Base-by-base conservation (phyloP, 345 rosid genomes). In the Pelargonium nanum region DNA sequence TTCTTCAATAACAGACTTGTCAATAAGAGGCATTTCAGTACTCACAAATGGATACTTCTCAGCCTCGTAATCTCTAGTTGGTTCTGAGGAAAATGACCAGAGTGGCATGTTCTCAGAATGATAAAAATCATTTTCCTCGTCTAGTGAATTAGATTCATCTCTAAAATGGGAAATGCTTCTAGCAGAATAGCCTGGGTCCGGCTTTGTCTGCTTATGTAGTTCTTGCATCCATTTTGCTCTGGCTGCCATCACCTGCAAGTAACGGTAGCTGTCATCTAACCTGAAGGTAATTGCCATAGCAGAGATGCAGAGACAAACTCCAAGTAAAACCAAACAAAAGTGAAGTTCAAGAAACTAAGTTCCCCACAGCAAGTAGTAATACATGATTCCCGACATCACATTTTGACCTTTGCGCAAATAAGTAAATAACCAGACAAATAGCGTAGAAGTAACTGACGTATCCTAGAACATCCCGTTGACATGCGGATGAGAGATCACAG, bases 211-310 rank as follows among this genome's bases (percentile, higher is more conserved):
- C 74, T 87, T 85, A 61, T 85, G 88, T 52, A 85, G 76, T 70
- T 87, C 92, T 17, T 80, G 79, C 56, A 88, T 87, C 82, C 91
- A 75, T 71, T 77, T 65, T 54, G 86, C 81, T 74, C 97, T 85
- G 24, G 96, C 84, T 75, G 88, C 95, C 74, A 82, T 68, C 58
- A 94, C 83, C 97, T 93, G 70, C 71, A 64, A 40, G 63, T 10
- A 52, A 22, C 15, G 44, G 62, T 68, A 40, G 48, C 48, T 40
- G 15, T 40, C 3, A 40, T 60, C 54, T 52, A 51, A 28, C 65
- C 28, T 21, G 26, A 32, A 28, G 26, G 17, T 40, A 17, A 40
- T 40, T 40, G 48, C 17, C 0, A 40, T 40, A 40, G 15, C 48
- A 40, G 3, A 40, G 0, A 40, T 17, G 15, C 48, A 40, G 3